phyloP scores from a whole-genome alignment of 208 protist genomes.

The Herpetomonas tarakana region DNA sequence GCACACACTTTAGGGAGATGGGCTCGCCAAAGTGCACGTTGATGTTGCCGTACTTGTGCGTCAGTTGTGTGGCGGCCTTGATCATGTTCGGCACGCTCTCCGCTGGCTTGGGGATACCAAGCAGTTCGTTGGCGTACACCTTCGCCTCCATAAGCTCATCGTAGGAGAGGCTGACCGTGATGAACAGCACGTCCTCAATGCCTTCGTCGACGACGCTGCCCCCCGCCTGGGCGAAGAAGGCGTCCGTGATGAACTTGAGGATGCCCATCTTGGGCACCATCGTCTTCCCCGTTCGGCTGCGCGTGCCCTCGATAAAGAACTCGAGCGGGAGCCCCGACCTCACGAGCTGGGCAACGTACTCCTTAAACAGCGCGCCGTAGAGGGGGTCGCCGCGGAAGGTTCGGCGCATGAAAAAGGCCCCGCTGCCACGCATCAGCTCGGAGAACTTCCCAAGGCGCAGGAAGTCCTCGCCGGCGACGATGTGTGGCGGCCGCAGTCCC shows the following conservation, averaged over 20 bases:
- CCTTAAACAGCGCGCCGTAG: conserved; percentile 74
- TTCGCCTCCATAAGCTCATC: conserved; percentile 85
- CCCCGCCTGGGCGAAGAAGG: conserved; percentile 45
- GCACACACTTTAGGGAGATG: conserved; percentile 57
- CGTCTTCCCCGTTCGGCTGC: conserved; percentile 86
- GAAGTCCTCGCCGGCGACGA: conserved; percentile 89
- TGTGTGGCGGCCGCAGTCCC: conserved; percentile 66
- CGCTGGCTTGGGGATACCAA: conserved; percentile 78
- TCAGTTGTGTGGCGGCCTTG: conserved; percentile 39
- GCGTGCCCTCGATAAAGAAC: conserved; percentile 90
- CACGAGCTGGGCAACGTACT: conserved; percentile 82
- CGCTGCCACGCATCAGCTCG: conserved; percentile 79
- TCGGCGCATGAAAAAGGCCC: conserved; percentile 91
- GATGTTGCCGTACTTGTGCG: conserved; percentile 73
- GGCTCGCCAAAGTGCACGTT: conserved; percentile 75
- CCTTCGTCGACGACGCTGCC: no score
- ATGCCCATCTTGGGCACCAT: conserved; percentile 87
- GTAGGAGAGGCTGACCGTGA: conserved; percentile 87
- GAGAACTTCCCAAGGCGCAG: conserved; percentile 63
- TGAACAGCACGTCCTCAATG: conserved; percentile 67
- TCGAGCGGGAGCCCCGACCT: conserved; percentile 51
- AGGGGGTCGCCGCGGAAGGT: conserved; percentile 76
- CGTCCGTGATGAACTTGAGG: conserved; percentile 85
- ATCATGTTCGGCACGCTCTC: conserved; percentile 81
- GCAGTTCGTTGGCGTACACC: conserved; percentile 83